Evolutionary conservation across 2,329 filamentous ascomycete species (phyloP).

Genomic region (Trichoderma semiorbis): DNA sequence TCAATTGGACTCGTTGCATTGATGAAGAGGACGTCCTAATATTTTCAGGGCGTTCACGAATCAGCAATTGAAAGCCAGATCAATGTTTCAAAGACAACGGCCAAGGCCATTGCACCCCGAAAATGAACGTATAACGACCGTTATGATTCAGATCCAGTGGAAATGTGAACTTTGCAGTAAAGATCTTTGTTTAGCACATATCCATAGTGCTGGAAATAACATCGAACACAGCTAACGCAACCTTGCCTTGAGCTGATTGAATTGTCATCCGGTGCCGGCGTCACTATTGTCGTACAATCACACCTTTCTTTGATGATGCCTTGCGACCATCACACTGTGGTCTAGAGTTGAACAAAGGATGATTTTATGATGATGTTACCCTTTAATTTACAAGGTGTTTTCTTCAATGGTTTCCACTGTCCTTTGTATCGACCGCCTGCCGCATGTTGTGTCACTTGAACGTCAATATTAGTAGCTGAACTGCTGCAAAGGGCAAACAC

Average conservation of each 20-base stretch:
- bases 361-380: neutral
- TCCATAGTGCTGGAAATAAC: neutral
- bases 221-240: neutral
- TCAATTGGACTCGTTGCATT: neutral
- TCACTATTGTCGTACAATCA: neutral
- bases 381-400: neutral
- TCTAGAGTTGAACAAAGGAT: neutral
- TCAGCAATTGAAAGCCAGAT: neutral
- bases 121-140: neutral
- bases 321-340: neutral
- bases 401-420: neutral
- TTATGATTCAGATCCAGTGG: neutral
- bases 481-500: neutral
- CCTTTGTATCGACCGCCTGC: neutral
- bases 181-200: neutral
- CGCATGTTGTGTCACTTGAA: constrained; percentile 3
- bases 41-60: neutral
- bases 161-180: neutral
- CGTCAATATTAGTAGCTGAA: neutral
- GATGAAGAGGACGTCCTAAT: rapidly evolving
- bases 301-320: neutral
- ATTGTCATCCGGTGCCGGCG: neutral
- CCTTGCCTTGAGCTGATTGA: neutral
- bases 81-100: neutral
- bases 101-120: rapidly evolving